Conservation (phyloP, 106 monocot genomes). For the Dioscorea dumetorum region DNA sequence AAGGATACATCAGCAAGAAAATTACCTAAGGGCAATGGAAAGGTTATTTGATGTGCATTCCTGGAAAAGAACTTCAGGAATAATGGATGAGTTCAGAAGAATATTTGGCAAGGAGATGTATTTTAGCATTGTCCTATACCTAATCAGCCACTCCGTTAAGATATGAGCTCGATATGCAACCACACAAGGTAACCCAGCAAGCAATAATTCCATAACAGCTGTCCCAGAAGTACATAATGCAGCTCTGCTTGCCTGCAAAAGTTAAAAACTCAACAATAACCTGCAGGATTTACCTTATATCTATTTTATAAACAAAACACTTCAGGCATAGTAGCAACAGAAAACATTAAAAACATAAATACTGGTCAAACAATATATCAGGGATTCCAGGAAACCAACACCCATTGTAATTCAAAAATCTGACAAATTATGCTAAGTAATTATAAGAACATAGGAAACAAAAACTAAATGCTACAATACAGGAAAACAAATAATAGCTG, state of each 20-base stretch:
- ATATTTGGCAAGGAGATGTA: constrained; percentile 94
- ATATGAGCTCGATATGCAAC: constrained; percentile 90
- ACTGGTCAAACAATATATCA: too few relatives aligned
- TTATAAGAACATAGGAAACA: too few relatives aligned
- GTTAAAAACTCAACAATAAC: too few relatives aligned
- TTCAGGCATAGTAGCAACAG: background rate
- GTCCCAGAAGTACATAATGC: constrained; percentile 91
- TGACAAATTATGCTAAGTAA: too few relatives aligned
- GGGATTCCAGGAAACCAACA: too few relatives aligned
- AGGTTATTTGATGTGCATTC: constrained; percentile 63
- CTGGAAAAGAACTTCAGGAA: constrained; percentile 80
- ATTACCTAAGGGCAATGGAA: constrained; percentile 46
- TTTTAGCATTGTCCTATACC: constrained; percentile 47
- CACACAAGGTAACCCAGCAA: constrained; percentile 71
- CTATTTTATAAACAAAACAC: background rate
- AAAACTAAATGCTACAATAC: too few relatives aligned
- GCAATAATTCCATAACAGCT: constrained; percentile 79
- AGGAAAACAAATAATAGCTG: too few relatives aligned
- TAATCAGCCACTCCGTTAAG: constrained; percentile 79
- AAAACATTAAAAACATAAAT: too few relatives aligned
- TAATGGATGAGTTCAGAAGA: constrained; percentile 50
- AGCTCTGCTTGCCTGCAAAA: constrained; percentile 75
- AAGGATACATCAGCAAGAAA: constrained; percentile 1
- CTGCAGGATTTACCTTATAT: too few relatives aligned
- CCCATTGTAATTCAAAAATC: too few relatives aligned